Base-by-base conservation (phyloP, 2,329 filamentous ascomycete genomes). In the Phialophora chinensis region DNA sequence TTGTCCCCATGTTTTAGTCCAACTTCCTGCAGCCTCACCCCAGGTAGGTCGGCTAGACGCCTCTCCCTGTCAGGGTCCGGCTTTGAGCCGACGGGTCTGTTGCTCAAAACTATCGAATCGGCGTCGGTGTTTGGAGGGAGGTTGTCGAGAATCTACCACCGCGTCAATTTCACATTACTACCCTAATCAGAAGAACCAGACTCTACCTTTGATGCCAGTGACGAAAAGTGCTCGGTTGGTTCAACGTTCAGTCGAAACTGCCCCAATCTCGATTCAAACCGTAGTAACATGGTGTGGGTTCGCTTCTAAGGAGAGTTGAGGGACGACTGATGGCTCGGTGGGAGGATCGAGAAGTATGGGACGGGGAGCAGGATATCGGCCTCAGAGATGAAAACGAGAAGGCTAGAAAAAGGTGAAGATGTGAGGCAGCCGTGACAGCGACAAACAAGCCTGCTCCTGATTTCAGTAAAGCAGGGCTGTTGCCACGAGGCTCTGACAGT, bases 211-310 rank as follows among this genome's bases (percentile, higher is more conserved):
- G 77, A 77, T 14, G 85, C 77, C 31, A 89, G 79, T 8, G 85
- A 81, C 23, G 83, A 76, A 77, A 98, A 97, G 0, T 89, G 88
- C 69, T 91, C 88, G 50, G 86, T 84, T 59, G 89, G 86, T 73
- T 93, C 89, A 72, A 96, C 87, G 60, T 85, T 91, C 74, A 98
- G 84, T 73, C 95, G 90, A 79, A 93, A 90, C 84, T 95, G 95
- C 82, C 95, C 95, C 82, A 97, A 93, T 71, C 91, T 92, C 77
- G 93, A 93, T 74, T 93, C 90, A 73, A 97, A 91, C 78, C 93
- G 88, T 64, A 97, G 84, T 75, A 97, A 85, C 88, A 97, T 97
- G 29, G 52, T 63, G 47, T 11, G 11, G 11, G 52, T 29, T n/a
- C 33, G 10, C 11, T 29, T 55, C 29, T 6, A 4, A 11, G 44